Evolutionary conservation across 2,329 filamentous ascomycete genomes (phyloP).

Genomic region (Ophiostoma angusticollis): DNA sequence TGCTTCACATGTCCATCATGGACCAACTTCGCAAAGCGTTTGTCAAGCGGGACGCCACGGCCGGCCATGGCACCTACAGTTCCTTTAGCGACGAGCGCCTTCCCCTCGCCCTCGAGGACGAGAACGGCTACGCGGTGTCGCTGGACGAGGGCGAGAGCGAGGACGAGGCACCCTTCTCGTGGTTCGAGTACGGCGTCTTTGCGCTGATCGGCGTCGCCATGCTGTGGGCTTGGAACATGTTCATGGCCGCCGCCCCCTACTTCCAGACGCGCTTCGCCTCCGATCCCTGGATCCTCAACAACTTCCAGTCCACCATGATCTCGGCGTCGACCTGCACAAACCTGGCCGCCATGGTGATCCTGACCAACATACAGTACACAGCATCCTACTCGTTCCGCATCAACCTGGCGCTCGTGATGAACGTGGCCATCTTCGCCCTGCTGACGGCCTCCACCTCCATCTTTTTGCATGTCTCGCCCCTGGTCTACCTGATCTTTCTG

Average conservation of each 20-base stretch:
- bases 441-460: slow-evolving; percentile 67
- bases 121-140: slow-evolving; percentile 15
- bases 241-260: slow-evolving; percentile 86
- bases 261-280: slow-evolving; percentile 70
- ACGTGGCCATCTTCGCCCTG: slow-evolving; percentile 61
- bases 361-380: slow-evolving; percentile 66
- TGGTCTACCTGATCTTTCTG: slow-evolving; percentile 65
- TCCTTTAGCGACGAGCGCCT: slow-evolving; percentile 18
- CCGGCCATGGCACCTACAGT: slow-evolving; percentile 21
- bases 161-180: slow-evolving; percentile 52
- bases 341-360: slow-evolving; percentile 58
- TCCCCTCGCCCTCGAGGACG: slow-evolving; percentile 18
- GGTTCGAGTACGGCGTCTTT: slow-evolving; percentile 78
- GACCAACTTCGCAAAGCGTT: slow-evolving; percentile 28
- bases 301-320: slow-evolving; percentile 84
- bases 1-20: slow-evolving; percentile 17
- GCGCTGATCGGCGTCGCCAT: slow-evolving; percentile 77
- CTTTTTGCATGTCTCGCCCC: slow-evolving; percentile 49
- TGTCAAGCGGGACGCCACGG: slow-evolving; percentile 16
- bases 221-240: slow-evolving; percentile 99
- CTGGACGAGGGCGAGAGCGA: slow-evolving; percentile 19
- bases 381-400: slow-evolving; percentile 87
- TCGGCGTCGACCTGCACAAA: slow-evolving; percentile 79
- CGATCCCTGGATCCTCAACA: slow-evolving; percentile 57
- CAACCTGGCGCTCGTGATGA: slow-evolving; percentile 60